phyloP scores from a whole-genome alignment of 352 stramenopile genomes.

The Phytophthora agathidicida region DNA sequence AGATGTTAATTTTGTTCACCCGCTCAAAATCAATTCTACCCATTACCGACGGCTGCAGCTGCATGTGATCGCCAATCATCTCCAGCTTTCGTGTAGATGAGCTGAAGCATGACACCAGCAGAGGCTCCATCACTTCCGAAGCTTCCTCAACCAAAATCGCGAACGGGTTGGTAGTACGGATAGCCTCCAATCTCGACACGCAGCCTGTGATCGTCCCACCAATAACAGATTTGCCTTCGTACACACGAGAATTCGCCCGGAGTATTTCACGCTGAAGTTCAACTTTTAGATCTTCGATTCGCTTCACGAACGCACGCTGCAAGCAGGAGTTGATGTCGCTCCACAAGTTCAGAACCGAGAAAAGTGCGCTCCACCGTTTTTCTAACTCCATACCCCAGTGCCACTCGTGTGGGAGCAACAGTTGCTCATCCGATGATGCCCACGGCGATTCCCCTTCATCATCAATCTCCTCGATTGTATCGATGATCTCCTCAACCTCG shows the following conservation, averaged over 20 bases:
- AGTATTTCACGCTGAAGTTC: constrained; percentile 67
- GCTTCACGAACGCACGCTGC: constrained; percentile 22
- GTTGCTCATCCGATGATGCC: constrained; percentile 16
- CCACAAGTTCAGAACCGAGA: constrained; percentile 35
- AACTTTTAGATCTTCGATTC: constrained; percentile 51
- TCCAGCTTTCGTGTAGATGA: constrained; percentile 87
- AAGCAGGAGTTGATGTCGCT: constrained; percentile 26
- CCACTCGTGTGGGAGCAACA: constrained; percentile 51
- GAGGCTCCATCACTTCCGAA: constrained; percentile 86
- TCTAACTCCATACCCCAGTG: constrained; percentile 74
- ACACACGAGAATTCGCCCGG: constrained; percentile 70
- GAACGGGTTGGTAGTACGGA: constrained; percentile 86
- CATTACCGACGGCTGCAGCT: constrained; percentile 86
- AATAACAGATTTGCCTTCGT: constrained; percentile 87
- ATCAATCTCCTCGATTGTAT: constrained; percentile 36
- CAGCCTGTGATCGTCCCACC: constrained; percentile 89
- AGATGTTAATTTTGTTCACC: constrained; percentile 90
- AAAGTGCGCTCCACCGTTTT: constrained; percentile 54
- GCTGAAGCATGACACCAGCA: constrained; percentile 86
- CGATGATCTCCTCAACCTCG: constrained; percentile 25
- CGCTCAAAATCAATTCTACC: constrained; percentile 84
- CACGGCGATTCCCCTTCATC: constrained; percentile 36
- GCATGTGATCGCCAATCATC: constrained; percentile 91
- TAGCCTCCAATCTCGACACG: constrained; percentile 80
- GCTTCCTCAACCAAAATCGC: constrained; percentile 89